These are phyloP conservation scores for Capsella rubella DNA, from an alignment of 441 rosid species.

Conservation along the genomic window DNA sequence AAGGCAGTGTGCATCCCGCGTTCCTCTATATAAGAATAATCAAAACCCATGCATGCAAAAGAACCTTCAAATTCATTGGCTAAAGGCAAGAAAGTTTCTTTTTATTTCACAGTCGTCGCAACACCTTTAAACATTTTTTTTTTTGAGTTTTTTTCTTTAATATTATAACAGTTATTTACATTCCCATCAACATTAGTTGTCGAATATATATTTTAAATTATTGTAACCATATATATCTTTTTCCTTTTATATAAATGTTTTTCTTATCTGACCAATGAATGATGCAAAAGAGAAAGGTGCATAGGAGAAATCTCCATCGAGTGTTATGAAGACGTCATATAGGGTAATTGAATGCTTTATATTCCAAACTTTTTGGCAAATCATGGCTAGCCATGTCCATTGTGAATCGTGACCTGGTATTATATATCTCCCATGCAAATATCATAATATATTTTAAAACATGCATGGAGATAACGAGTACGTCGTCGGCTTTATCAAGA, in stretches of 20 bases:
- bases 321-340: slow-evolving; percentile 23
- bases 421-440: slow-evolving; percentile 30
- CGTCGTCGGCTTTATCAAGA: slow-evolving; percentile 45
- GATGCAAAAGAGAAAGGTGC: slow-evolving; percentile 18
- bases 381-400: slow-evolving; percentile 42
- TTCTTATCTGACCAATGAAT: neutral
- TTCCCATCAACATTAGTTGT: slow-evolving; percentile 23
- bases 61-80: neutral
- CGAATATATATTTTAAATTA: neutral
- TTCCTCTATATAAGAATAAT: neutral
- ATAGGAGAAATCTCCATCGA: slow-evolving; percentile 12
- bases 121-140: neutral
- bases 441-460: slow-evolving; percentile 17
- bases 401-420: slow-evolving; percentile 39
- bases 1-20: neutral
- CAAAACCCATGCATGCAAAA: neutral
- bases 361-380: slow-evolving; percentile 45
- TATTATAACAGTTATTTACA: neutral
- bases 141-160: neutral
- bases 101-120: neutral
- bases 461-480: slow-evolving; percentile 48
- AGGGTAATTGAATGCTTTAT: slow-evolving; percentile 31
- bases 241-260: neutral
- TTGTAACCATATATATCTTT: slow-evolving; percentile 10
- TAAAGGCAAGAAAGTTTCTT: neutral